These are phyloP conservation scores for Mucor plumbeus DNA, from an alignment of 371 early-diverging fungal genomes.

Conservation along the genomic window DNA sequence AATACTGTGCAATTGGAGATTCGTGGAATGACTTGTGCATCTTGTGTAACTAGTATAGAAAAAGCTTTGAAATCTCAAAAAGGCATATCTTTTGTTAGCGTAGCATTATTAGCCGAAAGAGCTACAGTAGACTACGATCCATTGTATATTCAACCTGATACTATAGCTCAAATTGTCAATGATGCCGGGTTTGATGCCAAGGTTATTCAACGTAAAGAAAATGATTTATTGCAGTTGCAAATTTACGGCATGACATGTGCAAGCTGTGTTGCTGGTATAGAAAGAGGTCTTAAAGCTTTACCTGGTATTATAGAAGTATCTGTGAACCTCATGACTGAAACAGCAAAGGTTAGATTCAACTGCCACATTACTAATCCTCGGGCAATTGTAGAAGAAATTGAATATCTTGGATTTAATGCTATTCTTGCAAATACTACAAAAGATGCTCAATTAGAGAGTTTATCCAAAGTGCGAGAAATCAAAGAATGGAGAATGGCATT, in stretches of 20 bases:
- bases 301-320: conserved; percentile 69
- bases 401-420: conserved; percentile 88
- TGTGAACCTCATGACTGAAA: conserved; percentile 80
- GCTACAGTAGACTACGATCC: conserved; percentile 48
- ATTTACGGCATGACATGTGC: conserved; percentile 95
- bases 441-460: conserved; percentile 87
- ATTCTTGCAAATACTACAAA: conserved; percentile 60
- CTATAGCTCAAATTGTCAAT: conserved; percentile 65
- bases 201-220: conserved; percentile 32
- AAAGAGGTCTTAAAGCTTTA: conserved; percentile 61
- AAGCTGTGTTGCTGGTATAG: conserved; percentile 80
- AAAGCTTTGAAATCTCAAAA: conserved; percentile 54
- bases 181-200: conserved; percentile 86
- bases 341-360: conserved; percentile 41
- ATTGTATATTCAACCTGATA: not conserved
- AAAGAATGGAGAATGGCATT: conserved; percentile 78
- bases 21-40: conserved; percentile 87
- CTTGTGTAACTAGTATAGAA: conserved; percentile 85
- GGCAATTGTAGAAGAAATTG: conserved; percentile 79
- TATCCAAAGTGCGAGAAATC: conserved; percentile 89
- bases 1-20: conserved; percentile 20
- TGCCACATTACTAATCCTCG: conserved; percentile 49
- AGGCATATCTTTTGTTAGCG: conserved; percentile 59
- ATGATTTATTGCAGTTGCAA: conserved; percentile 65
- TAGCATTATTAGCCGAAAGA: conserved; percentile 72